These are phyloP conservation scores for Cryptomeria japonica DNA, from an alignment of 75 land plant species.

Conservation along the genomic window DNA sequence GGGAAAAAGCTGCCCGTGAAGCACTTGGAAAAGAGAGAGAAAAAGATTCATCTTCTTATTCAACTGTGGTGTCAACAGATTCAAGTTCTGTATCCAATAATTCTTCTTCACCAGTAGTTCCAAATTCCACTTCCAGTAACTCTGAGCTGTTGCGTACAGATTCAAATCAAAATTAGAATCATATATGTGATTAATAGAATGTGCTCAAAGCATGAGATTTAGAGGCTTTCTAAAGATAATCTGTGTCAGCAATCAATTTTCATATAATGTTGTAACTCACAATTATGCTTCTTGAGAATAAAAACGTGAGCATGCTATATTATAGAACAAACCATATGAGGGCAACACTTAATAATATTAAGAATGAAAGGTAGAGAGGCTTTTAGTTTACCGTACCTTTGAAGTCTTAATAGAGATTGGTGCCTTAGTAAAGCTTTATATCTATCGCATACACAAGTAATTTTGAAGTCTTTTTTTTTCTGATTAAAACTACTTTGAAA, in stretches of 20 bases:
- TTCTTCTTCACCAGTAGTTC: not conserved
- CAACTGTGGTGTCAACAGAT: slow-evolving; percentile 12
- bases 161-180: not conserved
- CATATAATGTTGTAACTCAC: not conserved
- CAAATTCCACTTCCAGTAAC: not conserved
- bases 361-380: not conserved
- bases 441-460: not conserved
- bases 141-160: not conserved
- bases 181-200: not conserved
- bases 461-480: not conserved
- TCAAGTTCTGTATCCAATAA: slow-evolving; percentile 18
- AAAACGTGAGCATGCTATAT: not conserved
- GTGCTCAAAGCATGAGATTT: not conserved
- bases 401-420: not conserved
- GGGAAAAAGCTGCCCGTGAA: slow-evolving; percentile 62
- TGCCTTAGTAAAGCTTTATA: not conserved
- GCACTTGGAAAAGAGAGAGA: slow-evolving; percentile 39
- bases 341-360: not conserved
- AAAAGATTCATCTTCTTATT: not conserved
- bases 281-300: not conserved
- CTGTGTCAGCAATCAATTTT: not conserved
- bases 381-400: not conserved
- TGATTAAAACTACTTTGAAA: not conserved
- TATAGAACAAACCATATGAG: not conserved
- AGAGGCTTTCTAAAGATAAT: not conserved